Percentiles rank a stretch among this genome's conserved stretches.
phyloP scores from a whole-genome alignment of 2,329 filamentous ascomycete genomes.

The Chlorencoelia australis region DNA sequence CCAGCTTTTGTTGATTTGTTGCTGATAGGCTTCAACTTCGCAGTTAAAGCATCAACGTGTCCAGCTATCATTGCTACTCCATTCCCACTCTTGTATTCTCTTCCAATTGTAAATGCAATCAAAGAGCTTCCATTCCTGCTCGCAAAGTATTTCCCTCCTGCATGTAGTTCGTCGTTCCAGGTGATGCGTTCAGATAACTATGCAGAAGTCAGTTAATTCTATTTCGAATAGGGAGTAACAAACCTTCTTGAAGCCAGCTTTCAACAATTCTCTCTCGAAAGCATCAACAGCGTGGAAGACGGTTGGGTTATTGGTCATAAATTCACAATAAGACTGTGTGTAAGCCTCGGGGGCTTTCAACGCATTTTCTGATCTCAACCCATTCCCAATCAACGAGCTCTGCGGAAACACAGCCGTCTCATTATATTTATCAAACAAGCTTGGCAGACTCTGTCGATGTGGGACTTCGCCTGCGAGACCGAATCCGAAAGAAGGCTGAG shows the following conservation, averaged over 20 bases:
- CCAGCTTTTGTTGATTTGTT: constrained; percentile 76
- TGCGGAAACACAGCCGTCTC: constrained; percentile 2
- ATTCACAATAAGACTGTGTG: constrained; percentile 76
- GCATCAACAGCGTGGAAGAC: constrained; percentile 83
- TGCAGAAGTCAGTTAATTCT: constrained; percentile 12
- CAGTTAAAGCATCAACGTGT: constrained; percentile 86
- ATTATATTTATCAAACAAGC: constrained; percentile 16
- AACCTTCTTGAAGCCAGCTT: constrained; percentile 64
- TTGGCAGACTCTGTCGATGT: too few relatives aligned
- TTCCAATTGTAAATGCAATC: constrained; percentile 77
- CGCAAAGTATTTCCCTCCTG: constrained; percentile 81
- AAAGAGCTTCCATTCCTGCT: constrained; percentile 78
- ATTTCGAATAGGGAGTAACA: constrained; percentile 14
- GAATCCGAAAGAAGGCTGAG: too few relatives aligned
- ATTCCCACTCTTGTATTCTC: constrained; percentile 71
- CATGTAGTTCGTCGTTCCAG: constrained; percentile 63
- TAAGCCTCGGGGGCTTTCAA: constrained; percentile 48
- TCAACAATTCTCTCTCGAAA: constrained; percentile 62
- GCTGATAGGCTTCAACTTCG: constrained; percentile 83
- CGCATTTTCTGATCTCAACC: constrained; percentile 1
- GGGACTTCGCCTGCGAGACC: too few relatives aligned
- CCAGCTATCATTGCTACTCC: constrained; percentile 83
- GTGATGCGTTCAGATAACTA: constrained; percentile 67
- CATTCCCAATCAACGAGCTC: background rate
- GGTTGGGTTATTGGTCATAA: constrained; percentile 83